Evolutionary conservation across 2,329 filamentous ascomycete genomes (phyloP), one percentile per base, ranked within the genome.

Genomic region (Huntiella moniliformis): DNA sequence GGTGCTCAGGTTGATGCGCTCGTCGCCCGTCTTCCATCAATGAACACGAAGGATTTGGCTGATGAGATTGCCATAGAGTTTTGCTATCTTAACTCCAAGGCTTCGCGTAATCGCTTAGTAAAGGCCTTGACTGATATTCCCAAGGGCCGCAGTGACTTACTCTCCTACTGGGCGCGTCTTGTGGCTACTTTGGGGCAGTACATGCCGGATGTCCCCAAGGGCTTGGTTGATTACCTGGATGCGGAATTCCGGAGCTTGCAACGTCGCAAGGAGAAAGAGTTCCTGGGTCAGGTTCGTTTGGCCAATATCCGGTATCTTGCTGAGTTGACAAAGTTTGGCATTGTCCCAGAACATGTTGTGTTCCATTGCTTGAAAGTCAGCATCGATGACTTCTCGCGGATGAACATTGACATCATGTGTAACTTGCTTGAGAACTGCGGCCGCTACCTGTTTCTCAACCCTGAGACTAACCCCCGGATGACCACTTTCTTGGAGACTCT

Each of bases 341-440:
- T 95, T 31, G 91, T 98, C 6, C 91, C 92, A 0, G 91, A 98
- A 60, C 91, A 98, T 61, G 88, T 98, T 52, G 92, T 98, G 45
- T 98, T 98, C 58, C 91, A 98, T 58, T 98, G 91, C 58, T 75
- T 98, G 55, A 98, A 95, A 61, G 88, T 98, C 59, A 92, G 88
- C 54, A 66, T 98, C 22, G 91, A 98, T 56, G 91, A 98, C 57
- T 98, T 98, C 57, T 95, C 91, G 2, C 76, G 88, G 51, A 95
- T 95, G 82, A 98, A 98, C 57, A 95, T 98, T 52, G 92, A 98
- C 60, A 95, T 98, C 54, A 88, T 98, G 52, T 92, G 87, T 56
- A 93, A 92, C 56, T 68, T 98, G 22, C 70, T 98, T 16, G 91
- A 98, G 60, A 96, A 96, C 52, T 98, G 92, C 57, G 91, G 91